Evolutionary conservation across 352 stramenopile genomes (phyloP).

Genomic region (Phytopythium delawarense): DNA sequence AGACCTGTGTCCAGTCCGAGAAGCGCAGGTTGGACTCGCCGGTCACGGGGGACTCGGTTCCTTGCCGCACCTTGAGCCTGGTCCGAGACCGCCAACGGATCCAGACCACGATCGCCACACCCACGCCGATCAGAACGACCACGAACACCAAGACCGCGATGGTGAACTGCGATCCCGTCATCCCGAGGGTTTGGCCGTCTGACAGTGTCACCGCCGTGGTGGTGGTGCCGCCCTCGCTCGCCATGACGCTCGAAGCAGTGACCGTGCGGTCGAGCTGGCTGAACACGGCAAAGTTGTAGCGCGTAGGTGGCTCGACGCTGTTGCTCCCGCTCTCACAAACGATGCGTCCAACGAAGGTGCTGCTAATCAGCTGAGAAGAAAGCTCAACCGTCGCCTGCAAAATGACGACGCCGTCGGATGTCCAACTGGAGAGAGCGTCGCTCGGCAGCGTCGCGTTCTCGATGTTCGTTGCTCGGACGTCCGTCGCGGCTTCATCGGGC

Average conservation of each 20-base stretch:
- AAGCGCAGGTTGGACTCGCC: conserved; percentile 24
- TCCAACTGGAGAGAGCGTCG: background rate
- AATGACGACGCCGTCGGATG: background rate
- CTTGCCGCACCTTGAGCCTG: background rate
- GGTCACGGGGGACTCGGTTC: conserved; percentile 9
- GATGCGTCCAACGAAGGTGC: background rate
- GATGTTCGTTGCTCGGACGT: background rate
- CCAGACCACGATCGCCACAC: background rate
- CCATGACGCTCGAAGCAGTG: background rate
- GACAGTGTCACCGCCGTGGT: background rate
- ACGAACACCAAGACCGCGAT: conserved; percentile 2
- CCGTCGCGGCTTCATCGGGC: no score
- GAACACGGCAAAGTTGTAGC: background rate
- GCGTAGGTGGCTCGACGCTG: background rate
- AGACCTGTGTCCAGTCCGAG: conserved; percentile 46
- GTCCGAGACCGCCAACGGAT: conserved; percentile 2
- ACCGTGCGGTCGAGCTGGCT: background rate
- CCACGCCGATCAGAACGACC: background rate
- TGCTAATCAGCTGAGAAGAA: background rate
- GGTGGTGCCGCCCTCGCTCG: background rate
- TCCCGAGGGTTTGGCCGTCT: background rate
- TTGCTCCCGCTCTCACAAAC: background rate
- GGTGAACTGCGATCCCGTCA: background rate
- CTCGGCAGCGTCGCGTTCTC: background rate
- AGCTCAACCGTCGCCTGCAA: background rate